Evolutionary conservation across 352 stramenopile genomes (phyloP).

Genomic region (Pythium volutum): DNA sequence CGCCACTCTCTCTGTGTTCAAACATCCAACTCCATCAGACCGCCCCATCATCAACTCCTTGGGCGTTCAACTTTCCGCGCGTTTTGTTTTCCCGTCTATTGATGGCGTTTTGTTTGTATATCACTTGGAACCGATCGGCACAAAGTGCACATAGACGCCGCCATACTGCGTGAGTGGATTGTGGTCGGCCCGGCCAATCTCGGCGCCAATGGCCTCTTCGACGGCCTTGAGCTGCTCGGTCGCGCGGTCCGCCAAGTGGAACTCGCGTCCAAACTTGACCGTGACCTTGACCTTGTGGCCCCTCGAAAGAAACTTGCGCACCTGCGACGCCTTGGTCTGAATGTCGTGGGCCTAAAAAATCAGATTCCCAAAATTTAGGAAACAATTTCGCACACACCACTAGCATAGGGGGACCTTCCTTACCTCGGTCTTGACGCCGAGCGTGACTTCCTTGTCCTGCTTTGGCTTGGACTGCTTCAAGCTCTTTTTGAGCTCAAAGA

Average conservation of each 20-base stretch:
- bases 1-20: too few relatives aligned
- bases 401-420: too few relatives aligned
- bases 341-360: constrained; percentile 51
- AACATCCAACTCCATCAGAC: too few relatives aligned
- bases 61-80: too few relatives aligned
- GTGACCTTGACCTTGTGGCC: constrained; percentile 81
- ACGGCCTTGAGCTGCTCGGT: constrained; percentile 48
- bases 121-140: constrained; percentile 20
- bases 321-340: constrained; percentile 65
- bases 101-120: too few relatives aligned
- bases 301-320: constrained; percentile 65
- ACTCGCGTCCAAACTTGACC: constrained; percentile 60
- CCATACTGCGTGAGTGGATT: constrained; percentile 46
- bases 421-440: constrained; percentile 72
- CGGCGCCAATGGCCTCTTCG: constrained; percentile 34
- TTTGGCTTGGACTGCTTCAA: constrained; percentile 64
- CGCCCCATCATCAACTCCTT: too few relatives aligned
- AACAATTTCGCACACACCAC: not conserved
- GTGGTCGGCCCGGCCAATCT: constrained; percentile 35
- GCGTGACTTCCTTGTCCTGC: constrained; percentile 66
- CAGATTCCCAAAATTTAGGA: not conserved
- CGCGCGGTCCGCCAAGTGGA: constrained; percentile 51
- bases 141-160: constrained; percentile 54
- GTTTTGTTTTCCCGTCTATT: not conserved
- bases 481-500: constrained; percentile 69